phyloP scores from a whole-genome alignment of 129 eudicot species.

The Logfia minima region DNA sequence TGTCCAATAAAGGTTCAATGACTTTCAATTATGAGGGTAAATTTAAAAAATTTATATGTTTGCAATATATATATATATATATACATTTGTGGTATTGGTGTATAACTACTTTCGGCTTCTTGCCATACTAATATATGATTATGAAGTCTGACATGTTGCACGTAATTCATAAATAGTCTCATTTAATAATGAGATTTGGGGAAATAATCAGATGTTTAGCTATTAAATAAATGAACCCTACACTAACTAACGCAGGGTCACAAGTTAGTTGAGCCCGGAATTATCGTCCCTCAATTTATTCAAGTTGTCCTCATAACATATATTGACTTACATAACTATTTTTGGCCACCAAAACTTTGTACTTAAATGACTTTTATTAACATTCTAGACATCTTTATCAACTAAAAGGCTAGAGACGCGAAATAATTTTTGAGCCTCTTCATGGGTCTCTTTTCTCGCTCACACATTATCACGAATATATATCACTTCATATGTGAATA shows the following conservation, averaged over 20 bases:
- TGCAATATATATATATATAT: no score
- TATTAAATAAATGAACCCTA: slow-evolving; percentile 23
- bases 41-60: no score
- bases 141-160: neutral
- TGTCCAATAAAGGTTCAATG: no score
- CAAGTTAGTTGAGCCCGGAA: neutral
- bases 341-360: neutral
- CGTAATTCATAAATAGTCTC: neutral
- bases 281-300: slow-evolving; percentile 6
- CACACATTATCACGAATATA: no score
- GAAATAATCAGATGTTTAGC: neutral
- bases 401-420: no score
- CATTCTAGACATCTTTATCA: neutral
- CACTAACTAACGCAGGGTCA: slow-evolving; percentile 19
- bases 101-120: neutral
- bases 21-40: no score
- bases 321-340: no score
- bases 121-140: neutral
- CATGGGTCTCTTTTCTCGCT: no score
- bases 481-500: no score
- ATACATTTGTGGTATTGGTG: no score
- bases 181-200: neutral
- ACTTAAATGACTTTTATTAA: neutral
- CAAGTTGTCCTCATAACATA: neutral
- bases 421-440: no score